Base-by-base conservation (phyloP, 2,329 filamentous ascomycete species). In the Venturia carpophila region DNA sequence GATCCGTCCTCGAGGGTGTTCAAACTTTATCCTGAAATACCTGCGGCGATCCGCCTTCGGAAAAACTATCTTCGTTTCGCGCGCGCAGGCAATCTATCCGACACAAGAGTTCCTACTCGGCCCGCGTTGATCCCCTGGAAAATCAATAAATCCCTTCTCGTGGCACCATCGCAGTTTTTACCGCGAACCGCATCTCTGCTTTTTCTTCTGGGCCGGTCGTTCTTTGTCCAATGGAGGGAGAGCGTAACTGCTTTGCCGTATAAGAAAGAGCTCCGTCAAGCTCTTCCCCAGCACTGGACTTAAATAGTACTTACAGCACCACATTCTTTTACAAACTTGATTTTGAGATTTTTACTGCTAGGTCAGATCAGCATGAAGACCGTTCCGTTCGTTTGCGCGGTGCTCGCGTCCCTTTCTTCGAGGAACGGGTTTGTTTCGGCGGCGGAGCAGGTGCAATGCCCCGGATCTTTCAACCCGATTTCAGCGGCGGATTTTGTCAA, bases 401-500 rank as follows among this genome's bases (percentile, higher is more conserved):
- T 58, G 30, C 27, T 58, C 24, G 52, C 52, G 30, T 34, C 30
- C 37, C 52, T 58, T 58, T 58, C 52, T 6, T 58, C 37, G 1
- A 34, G 37, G 5, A 10, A 15, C 21, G 30, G 10, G 1, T 34
- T 21, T 24, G 19, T 58, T 58, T 58, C 17, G 15, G 52, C 27
- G 30, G 37, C 37, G 24, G 24, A 41, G 6, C 30, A 34, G 43
- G 45, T 64, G 19, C 63, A 64, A 60, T 82, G 80, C 67, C 72
- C 72, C 1, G 76, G 76, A 1, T 75, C 73, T 6, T 83, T 83
- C 70, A 71, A 71, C 2, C 70, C 75, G 3, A 76, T 83, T 60
- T 76, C 80, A 0, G 82, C 81, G 0, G 71, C 75, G 0, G 72
- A 78, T 2, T 84, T 75, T 62, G 74, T 84, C 60, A 75, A 76